Evolutionary conservation across 2,329 filamentous ascomycete genomes (phyloP).

Genomic region (Phoma herbarum): DNA sequence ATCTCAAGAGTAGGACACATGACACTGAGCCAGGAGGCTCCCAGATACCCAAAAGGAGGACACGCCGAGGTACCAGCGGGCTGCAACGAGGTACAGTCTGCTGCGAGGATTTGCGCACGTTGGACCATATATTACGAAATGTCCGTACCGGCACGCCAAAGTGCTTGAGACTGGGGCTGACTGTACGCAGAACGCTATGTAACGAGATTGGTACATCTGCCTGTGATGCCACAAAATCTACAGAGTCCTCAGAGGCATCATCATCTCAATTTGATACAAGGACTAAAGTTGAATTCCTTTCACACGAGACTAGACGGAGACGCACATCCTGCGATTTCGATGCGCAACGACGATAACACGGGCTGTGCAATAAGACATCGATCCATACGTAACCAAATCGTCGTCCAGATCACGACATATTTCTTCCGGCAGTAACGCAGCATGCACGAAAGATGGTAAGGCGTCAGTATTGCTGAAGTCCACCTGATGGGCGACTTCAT

Average conservation of each 20-base stretch:
- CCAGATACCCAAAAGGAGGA: neutral
- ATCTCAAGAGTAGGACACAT: neutral
- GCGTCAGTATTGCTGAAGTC: neutral
- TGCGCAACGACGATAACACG: neutral
- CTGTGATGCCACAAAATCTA: slow-evolving; percentile 1
- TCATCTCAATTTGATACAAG: neutral
- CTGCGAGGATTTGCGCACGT: slow-evolving; percentile 3
- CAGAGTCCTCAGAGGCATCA: slow-evolving; percentile 4
- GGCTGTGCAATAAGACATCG: neutral
- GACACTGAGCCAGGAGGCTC: neutral
- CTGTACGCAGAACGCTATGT: slow-evolving; percentile 13
- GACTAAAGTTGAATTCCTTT: neutral
- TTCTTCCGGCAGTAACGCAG: slow-evolving; percentile 9
- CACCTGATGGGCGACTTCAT: slow-evolving; percentile 1
- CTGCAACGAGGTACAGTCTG: neutral
- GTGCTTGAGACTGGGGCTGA: slow-evolving; percentile 17
- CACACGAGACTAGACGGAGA: neutral
- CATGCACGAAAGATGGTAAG: neutral
- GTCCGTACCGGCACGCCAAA: slow-evolving; percentile 17
- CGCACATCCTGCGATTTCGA: too few species aligned
- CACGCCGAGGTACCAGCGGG: neutral
- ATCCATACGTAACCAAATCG: neutral
- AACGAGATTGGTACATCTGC: slow-evolving; percentile 6
- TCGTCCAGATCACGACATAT: slow-evolving; percentile 11
- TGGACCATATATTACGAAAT: slow-evolving; percentile 5